These are phyloP conservation scores for Parastagonospora nodorum DNA, from an alignment of 2,329 filamentous ascomycete genomes.

Conservation along the genomic window DNA sequence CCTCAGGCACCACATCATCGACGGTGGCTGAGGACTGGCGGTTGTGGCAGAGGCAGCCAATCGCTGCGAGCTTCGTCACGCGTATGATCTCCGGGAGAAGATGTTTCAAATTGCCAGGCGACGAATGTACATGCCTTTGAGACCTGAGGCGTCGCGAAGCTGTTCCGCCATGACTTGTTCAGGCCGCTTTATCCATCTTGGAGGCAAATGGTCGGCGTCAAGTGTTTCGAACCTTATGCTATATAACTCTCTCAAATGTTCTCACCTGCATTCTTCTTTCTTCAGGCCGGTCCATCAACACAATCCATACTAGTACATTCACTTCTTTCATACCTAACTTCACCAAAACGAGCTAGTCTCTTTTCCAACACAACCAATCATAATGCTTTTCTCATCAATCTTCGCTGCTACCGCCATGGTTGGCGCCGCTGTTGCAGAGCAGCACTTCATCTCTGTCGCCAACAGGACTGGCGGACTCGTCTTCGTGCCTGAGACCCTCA, in stretches of 20 bases:
- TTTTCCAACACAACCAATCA: conserved; percentile 33
- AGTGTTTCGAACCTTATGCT: conserved; percentile 32
- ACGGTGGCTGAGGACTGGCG: conserved; percentile 36
- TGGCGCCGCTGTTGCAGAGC: conserved; percentile 36
- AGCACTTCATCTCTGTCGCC: conserved; percentile 41
- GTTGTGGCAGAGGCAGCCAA: conserved; percentile 28
- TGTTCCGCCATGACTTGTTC: conserved; percentile 38
- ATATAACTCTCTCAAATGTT: conserved; percentile 45
- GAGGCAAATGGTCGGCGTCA: conserved; percentile 18
- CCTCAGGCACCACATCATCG: conserved; percentile 25
- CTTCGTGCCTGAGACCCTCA: conserved; percentile 43
- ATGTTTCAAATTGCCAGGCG: conserved; percentile 21
- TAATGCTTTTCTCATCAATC: conserved; percentile 47
- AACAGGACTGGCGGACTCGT: conserved; percentile 30
- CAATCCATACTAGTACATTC: conserved; percentile 38
- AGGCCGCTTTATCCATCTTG: conserved; percentile 31
- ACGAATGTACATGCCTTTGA: conserved; percentile 34
- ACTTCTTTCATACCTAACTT: conserved; percentile 19
- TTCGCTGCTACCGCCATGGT: conserved; percentile 38
- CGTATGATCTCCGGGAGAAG: conserved; percentile 16
- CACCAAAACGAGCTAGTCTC: conserved; percentile 42
- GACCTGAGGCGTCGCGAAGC: conserved; percentile 41
- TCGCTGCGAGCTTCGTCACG: conserved; percentile 15
- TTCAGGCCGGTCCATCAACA: conserved; percentile 45
- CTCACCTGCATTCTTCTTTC: conserved; percentile 33